Evolutionary conservation across 169 alveolate species (phyloP).

Genomic region (Eimeria mitis): DNA sequence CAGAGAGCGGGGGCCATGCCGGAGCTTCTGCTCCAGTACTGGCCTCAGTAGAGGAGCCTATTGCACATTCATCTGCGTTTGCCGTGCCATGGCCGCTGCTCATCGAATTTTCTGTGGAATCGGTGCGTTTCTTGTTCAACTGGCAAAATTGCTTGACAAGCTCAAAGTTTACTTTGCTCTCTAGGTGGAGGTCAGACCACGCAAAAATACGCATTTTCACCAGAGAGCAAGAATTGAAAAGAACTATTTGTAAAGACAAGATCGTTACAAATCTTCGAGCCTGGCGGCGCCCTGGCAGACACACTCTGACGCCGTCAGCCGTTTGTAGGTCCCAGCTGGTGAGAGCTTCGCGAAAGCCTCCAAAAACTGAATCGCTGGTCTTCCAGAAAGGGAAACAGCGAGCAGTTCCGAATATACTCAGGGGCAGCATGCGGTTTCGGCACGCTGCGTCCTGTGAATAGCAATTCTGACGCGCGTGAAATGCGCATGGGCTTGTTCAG

Average conservation of each 20-base stretch:
- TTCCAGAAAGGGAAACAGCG: background rate
- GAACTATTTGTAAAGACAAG: background rate
- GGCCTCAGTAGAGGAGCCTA: background rate
- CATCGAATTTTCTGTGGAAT: background rate
- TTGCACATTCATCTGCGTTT: background rate
- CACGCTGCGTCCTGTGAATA: background rate
- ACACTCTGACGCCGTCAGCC: background rate
- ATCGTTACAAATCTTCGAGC: background rate
- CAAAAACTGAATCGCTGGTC: background rate
- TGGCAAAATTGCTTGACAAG: constrained; percentile 67
- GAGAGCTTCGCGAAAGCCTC: background rate
- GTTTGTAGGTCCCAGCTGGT: background rate
- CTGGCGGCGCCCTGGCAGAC: background rate
- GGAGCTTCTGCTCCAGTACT: constrained; percentile 3
- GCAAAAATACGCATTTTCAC: constrained; percentile 59
- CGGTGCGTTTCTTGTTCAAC: constrained; percentile 19
- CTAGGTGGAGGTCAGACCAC: constrained; percentile 76
- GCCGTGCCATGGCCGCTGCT: background rate
- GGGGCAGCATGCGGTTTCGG: constrained; percentile 22
- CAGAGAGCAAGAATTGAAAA: background rate
- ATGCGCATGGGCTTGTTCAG: background rate
- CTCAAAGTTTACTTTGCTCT: constrained; percentile 27
- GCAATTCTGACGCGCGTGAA: background rate
- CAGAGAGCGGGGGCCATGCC: constrained; percentile 1
- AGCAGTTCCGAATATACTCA: background rate